These are phyloP conservation scores for Deakozyma indianensis DNA, from an alignment of 805 yeast genomes.

Conservation along the genomic window DNA sequence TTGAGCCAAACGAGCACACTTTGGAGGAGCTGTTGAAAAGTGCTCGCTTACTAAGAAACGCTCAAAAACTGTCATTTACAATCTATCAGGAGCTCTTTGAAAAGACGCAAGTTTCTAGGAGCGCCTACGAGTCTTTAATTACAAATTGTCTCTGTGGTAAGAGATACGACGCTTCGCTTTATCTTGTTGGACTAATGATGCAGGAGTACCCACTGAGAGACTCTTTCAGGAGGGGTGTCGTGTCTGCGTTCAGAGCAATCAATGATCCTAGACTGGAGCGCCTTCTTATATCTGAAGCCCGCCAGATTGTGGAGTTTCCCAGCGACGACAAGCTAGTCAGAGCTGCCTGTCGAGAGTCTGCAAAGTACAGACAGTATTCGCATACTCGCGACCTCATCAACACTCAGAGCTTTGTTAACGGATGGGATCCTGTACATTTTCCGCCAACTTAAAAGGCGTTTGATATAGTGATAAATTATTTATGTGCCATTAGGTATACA, in stretches of 20 bases:
- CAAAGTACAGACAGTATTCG: slow-evolving; percentile 1
- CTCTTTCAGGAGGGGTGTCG: neutral
- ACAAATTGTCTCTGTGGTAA: slow-evolving; percentile 14
- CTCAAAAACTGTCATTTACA: slow-evolving; percentile 14
- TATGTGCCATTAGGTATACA: neutral
- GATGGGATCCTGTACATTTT: slow-evolving; percentile 3
- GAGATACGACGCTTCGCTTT: slow-evolving; percentile 8
- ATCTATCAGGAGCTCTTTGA: slow-evolving; percentile 14
- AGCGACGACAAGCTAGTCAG: slow-evolving; percentile 5
- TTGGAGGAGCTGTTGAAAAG: slow-evolving; percentile 7
- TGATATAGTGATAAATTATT: too few relatives aligned
- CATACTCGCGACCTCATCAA: slow-evolving; percentile 2
- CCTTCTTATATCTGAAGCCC: neutral
- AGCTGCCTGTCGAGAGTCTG: neutral
- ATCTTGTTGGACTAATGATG: slow-evolving; percentile 15
- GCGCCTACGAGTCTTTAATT: slow-evolving; percentile 15
- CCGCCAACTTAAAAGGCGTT: neutral
- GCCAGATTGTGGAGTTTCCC: slow-evolving; percentile 3
- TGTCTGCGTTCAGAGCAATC: neutral
- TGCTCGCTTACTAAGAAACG: slow-evolving; percentile 17
- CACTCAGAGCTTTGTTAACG: slow-evolving; percentile 4
- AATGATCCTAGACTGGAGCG: neutral
- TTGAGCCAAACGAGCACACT: slow-evolving; percentile 7
- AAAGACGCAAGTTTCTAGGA: slow-evolving; percentile 9
- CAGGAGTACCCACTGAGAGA: slow-evolving; percentile 3